Evolutionary conservation across 2,329 filamentous ascomycete genomes (phyloP), one percentile per base, ranked within the genome.

Genomic region (Geoglossum cookeanum): DNA sequence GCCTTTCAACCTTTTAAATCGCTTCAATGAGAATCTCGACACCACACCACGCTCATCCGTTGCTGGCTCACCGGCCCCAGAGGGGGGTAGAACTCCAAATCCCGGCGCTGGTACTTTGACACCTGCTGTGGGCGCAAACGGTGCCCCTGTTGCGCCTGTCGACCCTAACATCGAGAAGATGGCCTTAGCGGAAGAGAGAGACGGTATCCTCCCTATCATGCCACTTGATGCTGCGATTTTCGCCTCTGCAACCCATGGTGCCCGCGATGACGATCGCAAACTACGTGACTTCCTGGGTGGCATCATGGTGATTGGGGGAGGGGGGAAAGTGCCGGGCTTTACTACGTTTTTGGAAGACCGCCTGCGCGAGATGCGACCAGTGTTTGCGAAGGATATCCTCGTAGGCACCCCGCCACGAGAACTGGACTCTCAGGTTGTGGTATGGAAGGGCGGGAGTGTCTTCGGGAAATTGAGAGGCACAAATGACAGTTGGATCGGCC

Each of bases 401-500:
- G 79, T 85, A 29, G 80, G 78, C 1, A 75, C 77, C 22, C 81
- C 81, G n/a, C 92, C 92, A 0, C 77, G 91, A 64, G 92, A 98
- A 64, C 84, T 98, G 73, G 92, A 98, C 70, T 88, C 92, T 59
- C 89, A 96, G 70, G 90, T 97, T n/a, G 85, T 97, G 56, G 83
- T 84, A 7, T 98, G 92, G 92, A 98, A 98, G 76, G 92, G 92
- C 3, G 92, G 87, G 0, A 95, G 89, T 67, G 90, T 98, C 15
- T 98, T 96, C 74, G 90, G 88, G 2, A 89, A 94, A 72, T 73
- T 97, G 63, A 79, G 83, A 59, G 74, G 74, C 51, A 90, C 88
- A 15, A 97, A 97, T 70, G 92, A 98, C 69, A 92, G 85, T 65
- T 98, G 92, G 92, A 87, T 97, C 65, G 85, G 84, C 13, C 79